phyloP scores from a whole-genome alignment of 768 basidiomycete species.

The Mycena capillaripes region DNA sequence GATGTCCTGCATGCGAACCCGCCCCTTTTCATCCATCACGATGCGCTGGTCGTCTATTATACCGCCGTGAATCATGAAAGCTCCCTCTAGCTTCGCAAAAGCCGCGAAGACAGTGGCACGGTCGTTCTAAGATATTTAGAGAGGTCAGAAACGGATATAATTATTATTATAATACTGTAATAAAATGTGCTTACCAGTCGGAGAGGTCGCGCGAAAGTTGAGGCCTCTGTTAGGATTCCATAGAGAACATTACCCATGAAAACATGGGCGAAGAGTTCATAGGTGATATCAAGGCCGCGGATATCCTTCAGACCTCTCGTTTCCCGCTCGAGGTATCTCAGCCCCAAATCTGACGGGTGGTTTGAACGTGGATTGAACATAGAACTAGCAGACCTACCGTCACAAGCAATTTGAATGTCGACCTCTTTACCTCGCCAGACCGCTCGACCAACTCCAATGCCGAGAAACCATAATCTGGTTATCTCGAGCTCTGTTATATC shows the following conservation, averaged over 20 bases:
- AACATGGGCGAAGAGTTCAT: constrained; percentile 23
- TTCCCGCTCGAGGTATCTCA: not conserved
- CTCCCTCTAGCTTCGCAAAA: constrained; percentile 28
- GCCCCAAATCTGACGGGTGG: not conserved
- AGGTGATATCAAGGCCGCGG: constrained; percentile 13
- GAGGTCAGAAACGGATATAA: not conserved
- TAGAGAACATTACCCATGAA: constrained; percentile 12
- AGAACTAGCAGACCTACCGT: constrained; percentile 3
- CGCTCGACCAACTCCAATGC: not conserved
- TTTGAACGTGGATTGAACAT: not conserved
- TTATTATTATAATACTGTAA: not conserved
- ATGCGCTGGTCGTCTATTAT: not conserved
- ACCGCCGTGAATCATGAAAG: not conserved
- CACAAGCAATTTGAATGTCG: constrained; percentile 1
- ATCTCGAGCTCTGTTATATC: constrained; percentile 26
- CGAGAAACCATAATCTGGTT: not conserved
- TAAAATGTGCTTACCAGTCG: not conserved
- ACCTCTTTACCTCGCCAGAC: constrained; percentile 24
- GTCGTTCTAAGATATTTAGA: constrained; percentile 13
- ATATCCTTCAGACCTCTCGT: constrained; percentile 1
- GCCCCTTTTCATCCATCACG: constrained; percentile 19
- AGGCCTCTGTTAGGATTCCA: constrained; percentile 18
- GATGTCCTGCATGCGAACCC: constrained; percentile 6
- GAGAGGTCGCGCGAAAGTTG: not conserved
- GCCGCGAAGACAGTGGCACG: constrained; percentile 31